Conservation (phyloP, 2,329 filamentous ascomycete species). For the Colletotrichum aenigma region DNA sequence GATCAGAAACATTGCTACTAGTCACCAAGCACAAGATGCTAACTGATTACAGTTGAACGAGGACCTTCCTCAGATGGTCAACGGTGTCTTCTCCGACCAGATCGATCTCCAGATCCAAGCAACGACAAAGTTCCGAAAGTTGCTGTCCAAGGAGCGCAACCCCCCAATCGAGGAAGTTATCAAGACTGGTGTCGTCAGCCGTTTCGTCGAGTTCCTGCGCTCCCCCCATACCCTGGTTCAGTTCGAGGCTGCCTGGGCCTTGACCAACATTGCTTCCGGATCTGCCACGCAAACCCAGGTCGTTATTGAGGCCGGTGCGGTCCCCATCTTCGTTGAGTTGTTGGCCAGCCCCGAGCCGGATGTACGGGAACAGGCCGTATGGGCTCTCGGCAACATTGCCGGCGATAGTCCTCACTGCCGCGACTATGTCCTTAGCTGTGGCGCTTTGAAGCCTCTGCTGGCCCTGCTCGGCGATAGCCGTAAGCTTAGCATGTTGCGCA, state of each 20-base stretch:
- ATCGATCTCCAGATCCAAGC: conserved; percentile 97
- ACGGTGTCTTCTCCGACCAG: conserved; percentile 97
- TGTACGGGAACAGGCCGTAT: conserved; percentile 97
- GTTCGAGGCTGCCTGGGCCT: conserved; percentile 98
- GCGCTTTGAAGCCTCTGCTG: conserved; percentile 89
- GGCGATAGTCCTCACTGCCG: conserved; percentile 97
- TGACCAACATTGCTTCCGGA: conserved; percentile 98
- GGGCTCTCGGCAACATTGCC: conserved; percentile 98
- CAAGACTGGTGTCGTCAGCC: conserved; percentile 95
- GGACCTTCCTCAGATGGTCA: conserved; percentile 97
- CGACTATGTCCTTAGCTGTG: conserved; percentile 92
- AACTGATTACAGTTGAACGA: conserved; percentile 77
- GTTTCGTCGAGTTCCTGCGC: conserved; percentile 97
- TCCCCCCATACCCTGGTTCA: conserved; percentile 98
- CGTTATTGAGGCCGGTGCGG: conserved; percentile 96
- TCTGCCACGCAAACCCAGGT: conserved; percentile 98
- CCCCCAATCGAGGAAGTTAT: conserved; percentile 99
- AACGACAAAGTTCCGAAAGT: conserved; percentile 97
- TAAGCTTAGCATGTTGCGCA: conserved; percentile 98
- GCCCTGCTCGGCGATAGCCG: conserved; percentile 93
- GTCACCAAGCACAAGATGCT: conserved; percentile 23
- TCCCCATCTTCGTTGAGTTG: conserved; percentile 97
- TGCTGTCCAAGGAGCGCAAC: conserved; percentile 98
- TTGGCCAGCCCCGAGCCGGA: conserved; percentile 95
- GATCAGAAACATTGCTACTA: not conserved